Percentiles rank a stretch among this genome's conserved stretches.
phyloP scores from a whole-genome alignment of 202 grass and related monocot genomes.

The Schoenoplectus tabernaemontani region DNA sequence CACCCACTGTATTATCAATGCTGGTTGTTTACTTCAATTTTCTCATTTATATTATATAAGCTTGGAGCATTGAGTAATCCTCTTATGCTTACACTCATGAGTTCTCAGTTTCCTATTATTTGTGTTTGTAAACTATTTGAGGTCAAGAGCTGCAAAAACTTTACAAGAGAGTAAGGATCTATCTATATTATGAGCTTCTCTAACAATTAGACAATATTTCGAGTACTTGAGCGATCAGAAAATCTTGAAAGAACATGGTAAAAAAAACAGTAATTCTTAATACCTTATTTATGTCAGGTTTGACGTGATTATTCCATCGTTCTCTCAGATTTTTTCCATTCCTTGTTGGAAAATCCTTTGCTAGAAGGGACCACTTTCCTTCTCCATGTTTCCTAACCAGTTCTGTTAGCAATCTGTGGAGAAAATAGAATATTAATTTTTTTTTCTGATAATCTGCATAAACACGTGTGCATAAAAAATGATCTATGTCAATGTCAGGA shows the following conservation, averaged over 20 bases:
- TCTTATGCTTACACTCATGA: background rate
- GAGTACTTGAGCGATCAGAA: background rate
- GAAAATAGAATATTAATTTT: background rate
- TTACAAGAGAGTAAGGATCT: background rate
- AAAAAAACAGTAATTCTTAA: background rate
- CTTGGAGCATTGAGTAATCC: background rate
- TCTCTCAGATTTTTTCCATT: slow-evolving; percentile 50
- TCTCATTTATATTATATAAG: background rate
- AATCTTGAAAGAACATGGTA: background rate
- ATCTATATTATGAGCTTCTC: background rate
- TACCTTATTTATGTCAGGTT: slow-evolving; percentile 38
- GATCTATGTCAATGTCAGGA: background rate
- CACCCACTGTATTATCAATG: background rate
- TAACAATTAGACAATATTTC: background rate
- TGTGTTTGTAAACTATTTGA: background rate
- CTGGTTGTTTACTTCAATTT: background rate
- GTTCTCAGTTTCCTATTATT: background rate
- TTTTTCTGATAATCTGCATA: background rate
- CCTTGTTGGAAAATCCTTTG: slow-evolving; percentile 22
- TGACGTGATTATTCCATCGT: slow-evolving; percentile 49
- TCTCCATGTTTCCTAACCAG: slow-evolving; percentile 23
- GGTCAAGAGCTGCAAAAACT: background rate
- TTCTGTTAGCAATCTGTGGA: slow-evolving; percentile 27
- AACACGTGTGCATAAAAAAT: background rate
- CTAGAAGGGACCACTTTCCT: slow-evolving; percentile 32